Base-by-base conservation (phyloP, 495 filamentous ascomycete species). In the Aspergillus asperescens region DNA sequence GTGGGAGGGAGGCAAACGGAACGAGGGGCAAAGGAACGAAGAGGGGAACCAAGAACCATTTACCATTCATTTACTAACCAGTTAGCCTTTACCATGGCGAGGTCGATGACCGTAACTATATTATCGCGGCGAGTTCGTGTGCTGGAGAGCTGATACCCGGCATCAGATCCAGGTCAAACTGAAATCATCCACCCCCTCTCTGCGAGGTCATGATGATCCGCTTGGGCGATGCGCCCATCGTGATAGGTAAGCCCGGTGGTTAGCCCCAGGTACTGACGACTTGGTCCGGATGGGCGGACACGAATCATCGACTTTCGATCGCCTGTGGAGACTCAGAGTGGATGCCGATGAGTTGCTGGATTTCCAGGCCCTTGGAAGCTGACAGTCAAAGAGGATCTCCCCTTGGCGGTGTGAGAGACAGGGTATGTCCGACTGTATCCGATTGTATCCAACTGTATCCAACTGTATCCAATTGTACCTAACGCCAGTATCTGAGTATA, bases 221-320 rank as follows among this genome's bases (percentile, higher is more conserved):
- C 40, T 49, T 44, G 40, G 22, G 25, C 28, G 19, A 19, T 50
- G 46, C 22, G n/a, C n/a, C n/a, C n/a, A 37, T 25, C 20, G 39
- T 51, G 51, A 54, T 58, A 54, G 50, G 54, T 57, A 57, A 55
- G 55, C 39, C 38, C 34, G 54, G 22, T 41, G 40, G 40, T 41
- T 56, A 58, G 52, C 50, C 52, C 59, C 59, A 62, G 59, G 59
- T 54, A 62, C 59, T 61, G 49, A 56, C 55, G 55, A 57, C 58
- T 56, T 58, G 59, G 50, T 58, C 55, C 55, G 55, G 55, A 58
- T 48, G 55, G 41, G 43, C 56, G 52, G 49, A 58, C 56, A 62
- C 56, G 59, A 62, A 62, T 62, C 59, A 62, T 58, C 53, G 59
- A 56, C 55, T 35, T 27, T 46, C 16, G 28, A 46, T 25, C 31